These are phyloP conservation scores for Trichocladium uniseriatum DNA, from an alignment of 495 filamentous ascomycete genomes.

Conservation along the genomic window DNA sequence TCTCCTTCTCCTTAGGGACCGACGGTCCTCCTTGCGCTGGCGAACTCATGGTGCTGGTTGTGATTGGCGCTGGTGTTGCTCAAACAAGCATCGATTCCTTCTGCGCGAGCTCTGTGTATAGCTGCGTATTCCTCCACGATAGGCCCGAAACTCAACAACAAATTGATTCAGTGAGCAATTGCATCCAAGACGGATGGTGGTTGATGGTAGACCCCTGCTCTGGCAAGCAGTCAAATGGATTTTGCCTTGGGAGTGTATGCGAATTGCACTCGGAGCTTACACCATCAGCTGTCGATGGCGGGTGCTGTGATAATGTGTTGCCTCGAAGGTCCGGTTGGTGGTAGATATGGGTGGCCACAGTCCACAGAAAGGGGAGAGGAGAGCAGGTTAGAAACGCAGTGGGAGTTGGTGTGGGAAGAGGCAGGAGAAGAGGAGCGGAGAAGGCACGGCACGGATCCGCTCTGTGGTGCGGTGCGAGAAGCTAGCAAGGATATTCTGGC, in stretches of 20 bases:
- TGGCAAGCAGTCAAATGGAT: no score
- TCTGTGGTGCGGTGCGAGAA: conserved; percentile 9
- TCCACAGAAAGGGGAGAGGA: background rate
- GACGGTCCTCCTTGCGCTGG: conserved; percentile 27
- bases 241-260: no score
- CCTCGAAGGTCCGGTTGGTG: background rate
- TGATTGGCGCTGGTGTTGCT: background rate
- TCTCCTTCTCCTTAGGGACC: conserved; percentile 43
- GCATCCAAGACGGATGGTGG: no score
- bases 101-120: no score
- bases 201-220: no score
- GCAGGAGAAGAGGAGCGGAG: conserved; percentile 16
- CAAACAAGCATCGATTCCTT: background rate
- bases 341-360: background rate
- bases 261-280: no score
- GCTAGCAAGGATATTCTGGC: conserved; percentile 11
- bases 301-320: background rate
- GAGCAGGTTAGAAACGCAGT: background rate
- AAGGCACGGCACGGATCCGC: conserved; percentile 6
- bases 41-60: conserved; percentile 34
- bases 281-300: no score
- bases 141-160: no score
- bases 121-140: no score
- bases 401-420: conserved; percentile 5
- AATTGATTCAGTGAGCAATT: no score